Conservation (phyloP, 306 rosid genomes). For the Ceratonia siliqua region DNA sequence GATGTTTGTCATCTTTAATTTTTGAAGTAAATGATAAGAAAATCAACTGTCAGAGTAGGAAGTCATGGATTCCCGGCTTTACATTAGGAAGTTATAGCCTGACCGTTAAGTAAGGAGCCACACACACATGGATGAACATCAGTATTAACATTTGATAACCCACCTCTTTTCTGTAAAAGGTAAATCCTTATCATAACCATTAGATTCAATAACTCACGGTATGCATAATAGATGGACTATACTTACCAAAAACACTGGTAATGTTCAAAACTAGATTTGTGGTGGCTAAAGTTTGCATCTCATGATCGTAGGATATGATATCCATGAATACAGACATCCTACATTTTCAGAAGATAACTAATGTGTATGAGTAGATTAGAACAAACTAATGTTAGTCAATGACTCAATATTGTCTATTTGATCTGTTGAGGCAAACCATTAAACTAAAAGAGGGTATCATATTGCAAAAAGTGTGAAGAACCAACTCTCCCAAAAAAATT, state of each 20-base stretch:
- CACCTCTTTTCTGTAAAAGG: not conserved
- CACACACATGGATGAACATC: not conserved
- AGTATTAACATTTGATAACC: not conserved
- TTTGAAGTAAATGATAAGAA: not conserved
- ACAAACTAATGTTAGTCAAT: not conserved
- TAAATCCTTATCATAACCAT: not conserved
- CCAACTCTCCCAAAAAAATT: no score
- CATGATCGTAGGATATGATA: no score
- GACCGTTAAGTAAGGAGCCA: not conserved
- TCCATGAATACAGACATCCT: not conserved
- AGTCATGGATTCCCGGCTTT: not conserved
- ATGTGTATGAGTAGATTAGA: not conserved
- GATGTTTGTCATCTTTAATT: not conserved
- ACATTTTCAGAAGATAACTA: not conserved
- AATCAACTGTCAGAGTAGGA: not conserved
- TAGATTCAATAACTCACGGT: not conserved
- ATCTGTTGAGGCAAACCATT: not conserved
- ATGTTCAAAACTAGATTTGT: not conserved
- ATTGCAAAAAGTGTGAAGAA: not conserved
- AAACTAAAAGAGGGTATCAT: not conserved
- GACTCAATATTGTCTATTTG: not conserved
- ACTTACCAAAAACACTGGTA: not conserved
- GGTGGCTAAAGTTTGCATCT: not conserved
- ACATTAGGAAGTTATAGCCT: not conserved
- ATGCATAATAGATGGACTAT: not conserved